Base-by-base conservation (phyloP, 352 stramenopile species). In the Phytophthora podocarpi region DNA sequence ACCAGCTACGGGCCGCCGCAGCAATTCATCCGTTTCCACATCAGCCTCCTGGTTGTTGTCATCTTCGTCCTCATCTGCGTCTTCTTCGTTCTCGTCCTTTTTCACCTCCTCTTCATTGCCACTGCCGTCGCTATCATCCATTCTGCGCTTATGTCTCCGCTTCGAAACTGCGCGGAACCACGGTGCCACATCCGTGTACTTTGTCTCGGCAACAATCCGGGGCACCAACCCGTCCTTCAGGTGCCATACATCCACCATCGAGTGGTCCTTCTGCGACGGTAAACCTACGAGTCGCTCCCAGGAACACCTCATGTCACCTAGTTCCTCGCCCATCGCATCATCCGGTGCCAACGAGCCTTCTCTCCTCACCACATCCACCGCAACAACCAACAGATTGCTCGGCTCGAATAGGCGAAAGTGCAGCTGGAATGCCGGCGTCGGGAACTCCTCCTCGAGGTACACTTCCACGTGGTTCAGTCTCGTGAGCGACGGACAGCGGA, bases 231-330 rank as follows among this genome's bases (percentile, higher is more conserved):
- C 50, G 30, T 87, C 72, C 15, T 87, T 78, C 2, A 71, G 9
- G 54, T 93, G 84, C 84, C 84, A 93, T 1, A 93, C 84, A 34
- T 93, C 84, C 26, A 93, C 64, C 65, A 93, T 73, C 1, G 80
- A 79, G 37, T 87, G 79, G 36, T 93, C 78, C 1, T 69, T 59
- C 1, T 62, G 43, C n/a, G 69, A 46, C 10, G 84, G 84, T 7
- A 93, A 67, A 2, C 79, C 80, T 13, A 93, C 62, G 32, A 90
- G 58, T 10, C 75, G 74, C 31, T 85, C 75, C 82, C 82, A 93
- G 0, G 80, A 78, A 21, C 60, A 71, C 8, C 73, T 45, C 16
- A 66, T 30, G 45, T 82, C 67, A 2, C 79, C 74, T 21, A 85
- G 52, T 43, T 87, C 80, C 11, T 60, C 49, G 5, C 39, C 46